Evolutionary conservation across 1,284 basidiomycete genomes (phyloP).

Genomic region (Malassezia japonica): DNA sequence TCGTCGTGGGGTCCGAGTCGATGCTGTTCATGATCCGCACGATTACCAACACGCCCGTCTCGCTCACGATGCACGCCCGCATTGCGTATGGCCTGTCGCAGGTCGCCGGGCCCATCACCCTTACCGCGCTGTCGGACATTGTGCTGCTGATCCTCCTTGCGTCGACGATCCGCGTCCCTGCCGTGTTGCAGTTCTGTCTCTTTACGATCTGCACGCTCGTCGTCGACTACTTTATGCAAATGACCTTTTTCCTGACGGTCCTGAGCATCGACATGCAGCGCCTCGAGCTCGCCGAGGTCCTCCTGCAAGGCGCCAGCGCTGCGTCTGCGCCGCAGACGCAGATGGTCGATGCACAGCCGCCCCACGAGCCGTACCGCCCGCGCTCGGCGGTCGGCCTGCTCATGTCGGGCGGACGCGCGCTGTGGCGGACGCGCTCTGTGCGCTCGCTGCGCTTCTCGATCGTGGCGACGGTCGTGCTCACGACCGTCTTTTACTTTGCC

Average conservation of each 20-base stretch:
- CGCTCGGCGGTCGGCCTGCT: background rate
- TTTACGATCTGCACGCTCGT: slow-evolving; percentile 89
- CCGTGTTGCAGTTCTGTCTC: slow-evolving; percentile 82
- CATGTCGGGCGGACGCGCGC: background rate
- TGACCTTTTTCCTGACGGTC: slow-evolving; percentile 82
- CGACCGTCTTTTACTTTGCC: background rate
- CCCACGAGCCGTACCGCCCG: slow-evolving; percentile 8
- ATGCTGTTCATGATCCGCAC: slow-evolving; percentile 89
- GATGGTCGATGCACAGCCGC: background rate
- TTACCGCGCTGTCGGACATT: slow-evolving; percentile 82
- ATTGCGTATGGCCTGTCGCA: slow-evolving; percentile 78
- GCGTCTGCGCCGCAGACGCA: background rate
- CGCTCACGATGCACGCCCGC: slow-evolving; percentile 79
- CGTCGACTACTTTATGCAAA: slow-evolving; percentile 88
- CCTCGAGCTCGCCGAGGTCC: slow-evolving; percentile 57
- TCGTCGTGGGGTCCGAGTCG: slow-evolving; percentile 91
- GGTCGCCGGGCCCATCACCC: slow-evolving; percentile 79
- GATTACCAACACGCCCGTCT: slow-evolving; percentile 77
- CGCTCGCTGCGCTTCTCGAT: background rate
- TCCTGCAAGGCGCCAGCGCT: slow-evolving; percentile 10
- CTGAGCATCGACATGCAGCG: slow-evolving; percentile 82
- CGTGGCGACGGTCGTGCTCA: background rate
- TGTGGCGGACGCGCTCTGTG: background rate
- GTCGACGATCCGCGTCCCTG: slow-evolving; percentile 61
- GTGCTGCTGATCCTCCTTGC: slow-evolving; percentile 69